Base-by-base conservation (phyloP, 1,284 basidiomycete species). In the Cryptococcus depauperatus region DNA sequence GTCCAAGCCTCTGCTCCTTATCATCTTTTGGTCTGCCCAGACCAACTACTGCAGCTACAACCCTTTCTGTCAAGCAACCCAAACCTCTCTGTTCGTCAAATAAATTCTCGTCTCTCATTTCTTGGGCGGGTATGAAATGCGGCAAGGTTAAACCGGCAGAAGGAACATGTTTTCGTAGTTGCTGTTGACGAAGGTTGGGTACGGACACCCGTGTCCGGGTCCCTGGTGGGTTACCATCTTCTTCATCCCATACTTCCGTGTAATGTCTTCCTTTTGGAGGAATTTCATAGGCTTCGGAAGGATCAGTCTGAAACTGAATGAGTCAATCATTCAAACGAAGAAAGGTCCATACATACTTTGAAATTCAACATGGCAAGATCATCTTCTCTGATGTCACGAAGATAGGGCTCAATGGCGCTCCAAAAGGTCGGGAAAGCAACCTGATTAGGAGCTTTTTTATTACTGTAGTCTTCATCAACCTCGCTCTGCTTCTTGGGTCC, bases 191-290 rank as follows among this genome's bases (percentile, higher is more conserved):
- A 33, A 63, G 46, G 28, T 58, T 54, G 4, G 66, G 61, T 1
- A 70, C 57, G 7, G 55, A 48, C 34, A 64, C 43, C 10, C 59
- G 57, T 16, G 58, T 50, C 7, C 62, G 62, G 19, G 64, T 58
- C 5, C 58, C 59, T 4, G 53, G 52, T n/a, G 60, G 56, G 41
- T 51, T 54, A 5, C 76, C 75, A 65, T 96, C 92, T 63, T 90
- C 83, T 54, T 93, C 88, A 52, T 90, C 88, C 91, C 92, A 96
- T 2, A 83, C 75, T 43, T 92, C 84, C 22, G 80, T 75, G 62
- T 95, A 97, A 71, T 92, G 90, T 53, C 82, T 76, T 6, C 92
- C 93, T 1, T 93, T 76, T 47, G 83, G 79, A 6, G 92, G 91
- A 70, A 93, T 80, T 34, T 87, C 73, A 59, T 82, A 93, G 0